Percentiles rank a stretch among this genome's conserved stretches.
Conservation (phyloP, 768 basidiomycete species). For the Dacryopinax spathularia region DNA sequence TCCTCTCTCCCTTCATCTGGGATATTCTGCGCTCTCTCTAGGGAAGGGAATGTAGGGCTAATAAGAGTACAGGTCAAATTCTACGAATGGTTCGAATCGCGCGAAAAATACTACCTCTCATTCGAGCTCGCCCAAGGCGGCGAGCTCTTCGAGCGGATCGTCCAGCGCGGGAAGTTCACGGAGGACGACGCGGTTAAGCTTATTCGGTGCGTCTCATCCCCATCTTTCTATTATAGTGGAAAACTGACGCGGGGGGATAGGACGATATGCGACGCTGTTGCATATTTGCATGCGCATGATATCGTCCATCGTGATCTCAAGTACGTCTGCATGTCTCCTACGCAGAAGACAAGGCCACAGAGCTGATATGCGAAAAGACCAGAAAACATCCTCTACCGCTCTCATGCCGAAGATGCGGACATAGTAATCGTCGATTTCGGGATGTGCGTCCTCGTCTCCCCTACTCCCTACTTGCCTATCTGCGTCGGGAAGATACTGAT, state of each 20-base stretch:
- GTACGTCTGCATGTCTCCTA: conserved; percentile 27
- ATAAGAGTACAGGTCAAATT: conserved; percentile 63
- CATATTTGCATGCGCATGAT: conserved; percentile 79
- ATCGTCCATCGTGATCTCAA: conserved; percentile 97
- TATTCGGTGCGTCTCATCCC: conserved; percentile 38
- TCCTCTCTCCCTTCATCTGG: neutral
- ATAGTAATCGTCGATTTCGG: conserved; percentile 96
- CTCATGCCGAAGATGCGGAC: conserved; percentile 57
- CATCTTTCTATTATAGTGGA: neutral
- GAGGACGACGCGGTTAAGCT: conserved; percentile 79
- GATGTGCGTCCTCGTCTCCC: conserved; percentile 43
- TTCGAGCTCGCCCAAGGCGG: conserved; percentile 92
- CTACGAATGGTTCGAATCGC: conserved; percentile 90
- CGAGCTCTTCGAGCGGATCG: conserved; percentile 83
- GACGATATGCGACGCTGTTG: conserved; percentile 70
- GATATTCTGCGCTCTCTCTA: neutral
- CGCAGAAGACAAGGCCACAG: neutral
- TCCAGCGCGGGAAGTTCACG: conserved; percentile 77
- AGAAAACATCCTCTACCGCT: conserved; percentile 89
- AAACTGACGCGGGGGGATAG: conserved; percentile 26
- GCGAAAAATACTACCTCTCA: conserved; percentile 86
- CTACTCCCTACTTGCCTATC: neutral
- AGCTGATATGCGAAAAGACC: conserved; percentile 38
- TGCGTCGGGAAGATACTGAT: neutral
- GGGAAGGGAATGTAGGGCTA: neutral